A percentile compares a stretch with the other conserved stretches of the same genome.
phyloP scores from a whole-genome alignment of 1,284 basidiomycete species.

The Pseudozyma sp. region DNA sequence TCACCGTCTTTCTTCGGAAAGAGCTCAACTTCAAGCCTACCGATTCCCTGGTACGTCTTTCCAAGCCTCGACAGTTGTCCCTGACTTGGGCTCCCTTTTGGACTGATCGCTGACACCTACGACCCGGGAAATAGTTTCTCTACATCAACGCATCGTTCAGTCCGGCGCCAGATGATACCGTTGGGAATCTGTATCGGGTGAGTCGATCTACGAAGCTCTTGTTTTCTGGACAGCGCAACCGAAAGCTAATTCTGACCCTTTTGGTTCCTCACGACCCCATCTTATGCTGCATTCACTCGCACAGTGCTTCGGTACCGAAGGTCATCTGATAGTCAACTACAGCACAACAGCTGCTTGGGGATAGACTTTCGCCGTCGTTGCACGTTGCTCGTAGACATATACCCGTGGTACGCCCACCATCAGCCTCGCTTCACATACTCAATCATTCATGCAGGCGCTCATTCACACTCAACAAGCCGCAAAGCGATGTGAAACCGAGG shows the following conservation, averaged over 20 bases:
- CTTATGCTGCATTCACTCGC: no score
- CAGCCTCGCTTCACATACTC: background rate
- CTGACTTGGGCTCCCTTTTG: background rate
- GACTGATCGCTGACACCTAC: background rate
- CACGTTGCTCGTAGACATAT: conserved; percentile 2
- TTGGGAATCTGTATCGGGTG: conserved; percentile 80
- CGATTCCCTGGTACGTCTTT: conserved; percentile 81
- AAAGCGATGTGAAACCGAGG: background rate
- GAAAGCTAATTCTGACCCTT: background rate
- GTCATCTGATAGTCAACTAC: conserved; percentile 67
- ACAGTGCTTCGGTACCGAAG: conserved; percentile 66
- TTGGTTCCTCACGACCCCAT: background rate
- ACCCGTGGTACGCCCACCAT: conserved; percentile 8
- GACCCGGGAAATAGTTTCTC: conserved; percentile 77
- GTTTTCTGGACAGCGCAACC: background rate
- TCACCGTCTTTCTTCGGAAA: conserved; percentile 90
- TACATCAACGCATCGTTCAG: conserved; percentile 99
- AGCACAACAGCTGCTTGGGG: conserved; percentile 66
- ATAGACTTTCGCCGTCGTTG: conserved; percentile 17
- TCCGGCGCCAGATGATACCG: conserved; percentile 90
- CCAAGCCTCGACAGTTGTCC: background rate
- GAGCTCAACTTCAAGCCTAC: conserved; percentile 88
- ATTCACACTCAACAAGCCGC: background rate
- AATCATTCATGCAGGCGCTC: background rate
- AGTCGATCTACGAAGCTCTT: conserved; percentile 14